phyloP scores from a whole-genome alignment of 352 stramenopile species.

The Phytopythium vexans region DNA sequence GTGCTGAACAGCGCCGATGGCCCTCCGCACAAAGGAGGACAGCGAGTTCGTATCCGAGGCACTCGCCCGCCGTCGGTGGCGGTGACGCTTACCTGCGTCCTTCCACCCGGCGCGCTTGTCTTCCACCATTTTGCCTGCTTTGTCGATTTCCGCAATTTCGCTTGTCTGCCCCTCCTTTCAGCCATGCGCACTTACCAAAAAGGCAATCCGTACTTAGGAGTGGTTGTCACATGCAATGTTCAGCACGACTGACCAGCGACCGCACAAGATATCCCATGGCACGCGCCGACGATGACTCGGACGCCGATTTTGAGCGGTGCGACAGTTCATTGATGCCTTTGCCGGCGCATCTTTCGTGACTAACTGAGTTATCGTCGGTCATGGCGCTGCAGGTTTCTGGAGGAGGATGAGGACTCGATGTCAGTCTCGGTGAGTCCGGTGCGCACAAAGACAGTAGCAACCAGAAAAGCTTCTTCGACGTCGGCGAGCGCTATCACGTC shows the following conservation, averaged over 20 bases:
- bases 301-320: constrained; percentile 64
- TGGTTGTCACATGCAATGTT: too few species aligned
- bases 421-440: constrained; percentile 15
- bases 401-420: constrained; percentile 50
- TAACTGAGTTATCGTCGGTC: constrained; percentile 1
- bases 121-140: constrained; percentile 28
- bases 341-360: constrained; percentile 4
- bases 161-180: too few species aligned
- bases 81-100: constrained; percentile 15
- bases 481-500: constrained; percentile 40
- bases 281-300: constrained; percentile 35
- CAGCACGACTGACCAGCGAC: too few species aligned
- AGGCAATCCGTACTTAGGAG: too few species aligned
- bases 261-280: too few species aligned
- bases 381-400: constrained; percentile 34
- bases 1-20: background rate
- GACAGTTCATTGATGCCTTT: constrained; percentile 8
- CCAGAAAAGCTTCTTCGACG: constrained; percentile 7
- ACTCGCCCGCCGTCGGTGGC: too few species aligned
- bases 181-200: too few species aligned
- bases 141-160: too few species aligned
- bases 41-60: too few species aligned
- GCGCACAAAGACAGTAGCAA: background rate
- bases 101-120: constrained; percentile 40
- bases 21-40: too few species aligned